Evolutionary conservation across 192 early-diverging fungal species (phyloP).

Genomic region (Polychytrium aggregatum): DNA sequence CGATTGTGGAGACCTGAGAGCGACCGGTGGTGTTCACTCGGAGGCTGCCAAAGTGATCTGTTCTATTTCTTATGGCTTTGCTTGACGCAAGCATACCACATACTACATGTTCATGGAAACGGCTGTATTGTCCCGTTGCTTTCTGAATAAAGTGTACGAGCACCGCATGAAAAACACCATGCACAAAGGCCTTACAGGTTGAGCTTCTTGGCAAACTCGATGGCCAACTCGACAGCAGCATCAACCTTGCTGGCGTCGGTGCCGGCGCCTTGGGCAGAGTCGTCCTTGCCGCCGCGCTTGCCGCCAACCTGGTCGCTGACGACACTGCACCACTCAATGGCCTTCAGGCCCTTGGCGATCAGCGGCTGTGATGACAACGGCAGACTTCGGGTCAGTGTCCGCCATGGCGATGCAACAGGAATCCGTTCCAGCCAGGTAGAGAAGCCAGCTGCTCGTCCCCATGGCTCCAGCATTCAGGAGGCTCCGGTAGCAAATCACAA

Average conservation of each 20-base stretch:
- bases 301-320: constrained; percentile 79
- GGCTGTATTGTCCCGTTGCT: too few species aligned
- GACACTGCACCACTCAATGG: constrained; percentile 79
- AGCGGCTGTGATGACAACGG: constrained; percentile 7
- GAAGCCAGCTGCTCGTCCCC: too few species aligned
- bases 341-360: constrained; percentile 71
- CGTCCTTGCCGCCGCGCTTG: constrained; percentile 90
- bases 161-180: constrained; percentile 8
- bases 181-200: background rate
- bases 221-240: constrained; percentile 64
- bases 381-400: too few species aligned
- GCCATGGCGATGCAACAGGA: too few species aligned
- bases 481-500: background rate
- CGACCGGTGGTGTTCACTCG: too few species aligned
- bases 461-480: too few species aligned
- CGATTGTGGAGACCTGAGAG: too few species aligned
- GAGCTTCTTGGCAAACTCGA: constrained; percentile 56
- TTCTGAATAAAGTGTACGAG: constrained; percentile 26
- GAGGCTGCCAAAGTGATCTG: too few species aligned
- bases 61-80: too few species aligned
- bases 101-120: too few species aligned
- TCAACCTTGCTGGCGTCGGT: constrained; percentile 48
- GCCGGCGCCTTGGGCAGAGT: constrained; percentile 85
- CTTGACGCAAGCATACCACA: too few species aligned
- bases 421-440: too few species aligned